A percentile compares a stretch with the other conserved stretches of the same genome.
Evolutionary conservation across 768 basidiomycete species (phyloP).

Genomic region (Sarcomyxa edulis): DNA sequence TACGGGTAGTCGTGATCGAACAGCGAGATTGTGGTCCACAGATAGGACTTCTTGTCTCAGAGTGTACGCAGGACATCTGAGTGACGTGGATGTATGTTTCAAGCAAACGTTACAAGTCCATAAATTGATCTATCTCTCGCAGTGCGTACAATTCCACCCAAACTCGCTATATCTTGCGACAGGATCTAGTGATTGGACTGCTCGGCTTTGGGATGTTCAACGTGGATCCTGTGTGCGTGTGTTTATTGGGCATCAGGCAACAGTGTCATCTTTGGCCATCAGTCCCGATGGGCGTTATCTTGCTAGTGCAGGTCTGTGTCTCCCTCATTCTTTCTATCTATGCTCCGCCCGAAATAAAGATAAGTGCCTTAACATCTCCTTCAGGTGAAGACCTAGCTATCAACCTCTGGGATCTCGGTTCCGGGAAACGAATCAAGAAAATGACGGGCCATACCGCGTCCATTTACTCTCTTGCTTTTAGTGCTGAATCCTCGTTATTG

Average conservation of each 20-base stretch:
- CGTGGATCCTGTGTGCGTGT: slow-evolving; percentile 90
- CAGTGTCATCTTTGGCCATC: slow-evolving; percentile 79
- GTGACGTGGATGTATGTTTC: slow-evolving; percentile 91
- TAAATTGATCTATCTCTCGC: slow-evolving; percentile 3
- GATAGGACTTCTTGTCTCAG: slow-evolving; percentile 82
- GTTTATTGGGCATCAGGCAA: slow-evolving; percentile 92
- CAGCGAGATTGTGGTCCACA: slow-evolving; percentile 94
- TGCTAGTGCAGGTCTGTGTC: slow-evolving; percentile 70
- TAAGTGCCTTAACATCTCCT: slow-evolving; percentile 1
- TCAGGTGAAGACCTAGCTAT: slow-evolving; percentile 88
- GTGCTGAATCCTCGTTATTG: slow-evolving; percentile 84
- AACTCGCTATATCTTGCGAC: slow-evolving; percentile 97
- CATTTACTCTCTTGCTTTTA: slow-evolving; percentile 87
- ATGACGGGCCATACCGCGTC: slow-evolving; percentile 92
- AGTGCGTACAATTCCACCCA: slow-evolving; percentile 96
- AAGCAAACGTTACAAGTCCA: no score
- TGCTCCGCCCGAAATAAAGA: neutral
- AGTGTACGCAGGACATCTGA: slow-evolving; percentile 93
- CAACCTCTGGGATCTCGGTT: slow-evolving; percentile 94
- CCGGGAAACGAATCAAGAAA: slow-evolving; percentile 92
- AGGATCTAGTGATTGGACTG: slow-evolving; percentile 94
- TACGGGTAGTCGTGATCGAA: slow-evolving; percentile 88
- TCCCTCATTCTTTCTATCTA: slow-evolving; percentile 1
- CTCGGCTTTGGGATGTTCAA: slow-evolving; percentile 98
- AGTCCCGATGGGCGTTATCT: slow-evolving; percentile 94